Base-by-base conservation (phyloP, 768 basidiomycete genomes). In the Botryobasidium botryosum region DNA sequence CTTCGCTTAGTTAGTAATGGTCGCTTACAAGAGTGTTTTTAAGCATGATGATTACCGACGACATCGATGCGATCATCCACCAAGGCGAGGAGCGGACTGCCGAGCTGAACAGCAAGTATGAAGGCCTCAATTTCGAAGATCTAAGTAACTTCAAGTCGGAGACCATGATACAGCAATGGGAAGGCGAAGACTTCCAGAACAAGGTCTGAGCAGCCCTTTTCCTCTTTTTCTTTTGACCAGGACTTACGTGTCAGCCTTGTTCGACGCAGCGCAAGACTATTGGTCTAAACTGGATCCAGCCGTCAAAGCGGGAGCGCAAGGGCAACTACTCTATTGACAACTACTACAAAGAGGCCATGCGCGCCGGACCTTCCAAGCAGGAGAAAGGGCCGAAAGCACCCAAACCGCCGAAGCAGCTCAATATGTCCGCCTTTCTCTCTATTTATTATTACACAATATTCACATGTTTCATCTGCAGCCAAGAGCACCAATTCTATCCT, bases 401-500 rank as follows among this genome's bases (percentile, higher is more conserved):
- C 17, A 87, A 88, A 60, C 63, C 65, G 21, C 80, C 84, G 48
- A 92, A 90, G 58, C 87, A 90, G 61, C 72, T 88, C 45, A 64
- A 72, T 6, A 74, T 86, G 86, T 86, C 44, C 48, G 81, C 29
- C 7, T 37, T 36, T 1, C 6, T 51, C 20, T 7, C 21, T 36
- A 29, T 6, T 48, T 44, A 31, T 45, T 2, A 48, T 27, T 23
- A 26, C 49, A 35, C 27, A 6, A 35, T 53, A 29, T 43, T 4
- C 20, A 8, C 29, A 44, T 24, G 45, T 31, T 29, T 17, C 2
- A 26, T 37, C 17, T 45, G 21, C 54, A 90, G 85, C 51, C 81
- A 90, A 61, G 92, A 94, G 59, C 92, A 88, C 70, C 92, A 99
- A 56, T 97, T 99, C 69, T 96, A 85, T 65, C 82, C 90, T 5